phyloP scores from a whole-genome alignment of 495 filamentous ascomycete species.

The Talaromyces thailandensis region DNA sequence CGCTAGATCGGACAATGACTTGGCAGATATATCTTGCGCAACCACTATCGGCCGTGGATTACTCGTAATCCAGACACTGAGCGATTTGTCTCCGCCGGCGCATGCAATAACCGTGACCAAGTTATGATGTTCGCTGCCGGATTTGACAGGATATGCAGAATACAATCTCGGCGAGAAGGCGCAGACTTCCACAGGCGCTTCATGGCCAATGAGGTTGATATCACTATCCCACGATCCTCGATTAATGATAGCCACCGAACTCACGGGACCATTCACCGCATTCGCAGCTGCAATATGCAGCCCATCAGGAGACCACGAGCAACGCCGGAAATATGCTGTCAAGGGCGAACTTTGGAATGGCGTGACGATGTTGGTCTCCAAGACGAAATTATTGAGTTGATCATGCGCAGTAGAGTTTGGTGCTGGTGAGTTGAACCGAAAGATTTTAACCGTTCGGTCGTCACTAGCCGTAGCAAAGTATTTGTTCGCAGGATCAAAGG shows the following conservation, averaged over 20 bases:
- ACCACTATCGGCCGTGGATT: slow-evolving; percentile 84
- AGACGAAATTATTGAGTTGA: slow-evolving; percentile 87
- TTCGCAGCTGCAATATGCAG: slow-evolving; percentile 96
- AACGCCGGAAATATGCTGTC: slow-evolving; percentile 93
- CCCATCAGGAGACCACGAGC: slow-evolving; percentile 95
- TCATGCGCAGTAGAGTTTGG: slow-evolving; percentile 93
- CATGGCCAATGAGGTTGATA: slow-evolving; percentile 95
- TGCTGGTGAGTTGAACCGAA: slow-evolving; percentile 81
- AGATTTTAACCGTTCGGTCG: slow-evolving; percentile 93
- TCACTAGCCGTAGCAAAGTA: slow-evolving; percentile 98
- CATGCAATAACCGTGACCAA: slow-evolving; percentile 95
- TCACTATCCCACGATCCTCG: slow-evolving; percentile 90
- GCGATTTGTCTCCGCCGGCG: slow-evolving; percentile 88
- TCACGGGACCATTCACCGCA: slow-evolving; percentile 93
- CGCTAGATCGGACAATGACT: slow-evolving; percentile 86
- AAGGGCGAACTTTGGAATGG: slow-evolving; percentile 85
- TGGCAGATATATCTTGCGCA: slow-evolving; percentile 74
- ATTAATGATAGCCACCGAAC: slow-evolving; percentile 92
- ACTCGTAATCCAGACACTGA: slow-evolving; percentile 96
- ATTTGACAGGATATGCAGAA: slow-evolving; percentile 53
- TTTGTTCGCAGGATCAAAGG: slow-evolving; percentile 97
- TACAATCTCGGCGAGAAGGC: slow-evolving; percentile 92
- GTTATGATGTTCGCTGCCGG: slow-evolving; percentile 19
- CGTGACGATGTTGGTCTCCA: slow-evolving; percentile 74
- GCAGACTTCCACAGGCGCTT: slow-evolving; percentile 94